Evolutionary conservation across 768 basidiomycete species (phyloP), one percentile per base, ranked within the genome.

Genomic region (Amanita inopinata): DNA sequence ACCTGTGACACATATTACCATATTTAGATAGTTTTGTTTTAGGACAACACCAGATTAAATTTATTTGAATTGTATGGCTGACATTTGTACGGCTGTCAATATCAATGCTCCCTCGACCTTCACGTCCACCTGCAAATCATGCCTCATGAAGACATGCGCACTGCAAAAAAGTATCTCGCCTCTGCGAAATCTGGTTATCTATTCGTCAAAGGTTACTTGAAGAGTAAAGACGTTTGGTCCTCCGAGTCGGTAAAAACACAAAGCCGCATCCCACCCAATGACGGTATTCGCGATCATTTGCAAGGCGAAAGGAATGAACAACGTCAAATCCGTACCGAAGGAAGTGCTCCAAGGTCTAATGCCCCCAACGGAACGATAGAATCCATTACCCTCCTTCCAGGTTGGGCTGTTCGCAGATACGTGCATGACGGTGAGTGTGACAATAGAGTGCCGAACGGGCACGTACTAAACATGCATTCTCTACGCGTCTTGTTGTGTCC

Each of bases 401-500:
- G 88, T 2, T 91, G 86, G 84, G 88, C 86, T 2, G 70, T 73
- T 4, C 65, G 74, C 39, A 61, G 73, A 20, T 77, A 74, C 53
- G 58, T 49, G 11, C 51, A 45, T 34, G 41, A 47, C 19, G 35
- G 45, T 38, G 8, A 28, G 44, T 38, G 49, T n/a, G n/a, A n/a
- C n/a, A n/a, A n/a, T n/a, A n/a, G n/a, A n/a, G n/a, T n/a, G n/a
- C n/a, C n/a, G n/a, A n/a, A n/a, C n/a, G n/a, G n/a, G n/a, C n/a
- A n/a, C n/a, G n/a, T n/a, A n/a, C n/a, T n/a, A 34, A 32, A 23
- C 24, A 37, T 30, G 31, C 11, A 20, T 19, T 11, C 33, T 38
- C 12, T 20, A 28, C 20, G 18, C 17, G n/a, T 32, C 35, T 42
- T 7, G 14, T 36, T 8, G 35, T 19, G 19, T 22, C 24, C 33